Base-by-base conservation (phyloP, 2,329 filamentous ascomycete genomes). In the Biscogniauxia mediterranea region DNA sequence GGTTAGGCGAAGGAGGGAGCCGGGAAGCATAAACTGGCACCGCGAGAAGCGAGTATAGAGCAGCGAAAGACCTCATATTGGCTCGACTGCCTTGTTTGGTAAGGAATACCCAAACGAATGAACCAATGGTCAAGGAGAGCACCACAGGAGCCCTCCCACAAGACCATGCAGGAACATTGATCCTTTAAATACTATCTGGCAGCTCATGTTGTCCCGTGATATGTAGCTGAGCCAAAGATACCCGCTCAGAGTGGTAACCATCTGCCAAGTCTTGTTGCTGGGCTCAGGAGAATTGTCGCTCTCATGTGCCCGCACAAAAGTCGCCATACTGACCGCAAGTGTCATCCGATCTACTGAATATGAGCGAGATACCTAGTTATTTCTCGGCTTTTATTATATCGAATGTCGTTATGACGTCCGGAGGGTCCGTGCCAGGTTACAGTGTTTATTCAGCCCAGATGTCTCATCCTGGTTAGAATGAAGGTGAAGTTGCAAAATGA, bases 11-110 rank as follows among this genome's bases (percentile, higher is more conserved):
- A n/a, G 52, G 20, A 13, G 61, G 61, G 11, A 68, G 56, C 58
- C 64, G 67, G 17, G 66, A 67, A 17, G 68, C 63, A 46, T 56
- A 67, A 7, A 61, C 55, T 9, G 64, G 51, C 15, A 59, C 57
- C 11, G 63, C 61, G 50, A 63, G 54, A 15, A 69, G 60, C 60
- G 57, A 67, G 52, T 26, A 59, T 26, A 68, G 23, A 28, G 57
- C 19, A 46, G 23, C 52, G 21, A 56, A 57, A n/a, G 49, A 13
- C 62, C 61, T 70, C 67, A 67, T 69, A 19, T 61, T 62, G 56
- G 52, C 32, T 61, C 63, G 56, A 53, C 42, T 5, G 38, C 38
- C 38, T 46, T 32, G 7, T 32, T 46, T 46, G 38, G 11, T 46
- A 17, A 46, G 15, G 17, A 46, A n/a, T 46, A n/a, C 11, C 38